Conservation (phyloP, 148 eudicot genomes). For the Heliamphora exappendiculata region DNA sequence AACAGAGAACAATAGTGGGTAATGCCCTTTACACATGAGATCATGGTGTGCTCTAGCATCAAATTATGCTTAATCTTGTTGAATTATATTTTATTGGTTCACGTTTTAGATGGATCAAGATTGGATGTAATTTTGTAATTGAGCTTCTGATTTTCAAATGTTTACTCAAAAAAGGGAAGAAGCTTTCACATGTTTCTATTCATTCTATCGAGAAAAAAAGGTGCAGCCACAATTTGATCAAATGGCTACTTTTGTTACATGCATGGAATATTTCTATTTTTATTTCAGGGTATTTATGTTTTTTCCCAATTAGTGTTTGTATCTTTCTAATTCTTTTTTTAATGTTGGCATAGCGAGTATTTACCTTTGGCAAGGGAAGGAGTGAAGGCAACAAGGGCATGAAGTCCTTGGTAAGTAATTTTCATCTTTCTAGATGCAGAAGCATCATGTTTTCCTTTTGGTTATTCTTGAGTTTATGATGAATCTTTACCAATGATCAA, state of each 20-base stretch:
- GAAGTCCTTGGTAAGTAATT: conserved; percentile 83
- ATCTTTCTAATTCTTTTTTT: not conserved
- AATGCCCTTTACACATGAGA: too few relatives aligned
- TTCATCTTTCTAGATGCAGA: not conserved
- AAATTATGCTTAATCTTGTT: not conserved
- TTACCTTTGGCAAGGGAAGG: conserved; percentile 86
- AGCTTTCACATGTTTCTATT: too few relatives aligned
- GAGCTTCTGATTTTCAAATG: too few relatives aligned
- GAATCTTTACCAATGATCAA: not conserved
- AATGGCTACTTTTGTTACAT: too few relatives aligned
- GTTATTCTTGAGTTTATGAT: not conserved
- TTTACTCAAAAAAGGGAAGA: too few relatives aligned
- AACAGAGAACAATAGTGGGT: not conserved
- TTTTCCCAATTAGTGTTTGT: not conserved
- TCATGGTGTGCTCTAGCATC: not conserved
- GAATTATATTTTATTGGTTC: not conserved
- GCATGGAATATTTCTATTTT: too few relatives aligned
- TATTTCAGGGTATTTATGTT: not conserved
- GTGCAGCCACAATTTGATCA: too few relatives aligned
- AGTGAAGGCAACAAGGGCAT: conserved; percentile 93
- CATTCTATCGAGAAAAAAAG: too few relatives aligned
- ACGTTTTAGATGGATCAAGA: not conserved
- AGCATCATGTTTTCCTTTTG: not conserved
- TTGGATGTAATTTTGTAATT: not conserved
- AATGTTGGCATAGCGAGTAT: conserved; percentile 54